Percentiles rank a stretch among this genome's conserved stretches.
phyloP scores from a whole-genome alignment of 306 rosid species.

The Sicyos baderoa region DNA sequence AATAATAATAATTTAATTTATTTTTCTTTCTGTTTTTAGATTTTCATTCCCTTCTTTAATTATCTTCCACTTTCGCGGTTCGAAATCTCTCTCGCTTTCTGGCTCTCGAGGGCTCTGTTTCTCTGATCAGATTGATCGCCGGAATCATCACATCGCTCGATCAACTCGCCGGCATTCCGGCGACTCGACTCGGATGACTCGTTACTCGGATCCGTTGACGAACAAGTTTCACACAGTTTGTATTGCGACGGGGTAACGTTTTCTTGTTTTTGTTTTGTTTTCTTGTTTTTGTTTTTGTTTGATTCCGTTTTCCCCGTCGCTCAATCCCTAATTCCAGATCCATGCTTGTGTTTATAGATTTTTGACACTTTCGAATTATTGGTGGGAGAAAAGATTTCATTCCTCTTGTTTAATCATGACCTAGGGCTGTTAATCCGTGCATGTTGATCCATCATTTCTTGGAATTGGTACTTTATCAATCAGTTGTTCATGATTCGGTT shows the following conservation, averaged over 20 bases:
- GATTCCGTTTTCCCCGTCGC: conserved; percentile 8
- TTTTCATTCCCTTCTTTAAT: conserved; percentile 26
- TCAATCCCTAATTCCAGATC: conserved; percentile 36
- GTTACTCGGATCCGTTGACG: conserved; percentile 30
- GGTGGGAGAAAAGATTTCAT: conserved; percentile 13
- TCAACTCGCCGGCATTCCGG: conserved; percentile 43
- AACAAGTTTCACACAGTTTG: conserved; percentile 15
- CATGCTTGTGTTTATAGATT: conserved; percentile 20
- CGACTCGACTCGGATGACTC: conserved; percentile 39
- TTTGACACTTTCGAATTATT: conserved; percentile 26
- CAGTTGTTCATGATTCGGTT: conserved; percentile 20
- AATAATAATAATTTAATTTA: no score
- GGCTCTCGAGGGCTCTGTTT: conserved; percentile 20
- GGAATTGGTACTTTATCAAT: conserved; percentile 18
- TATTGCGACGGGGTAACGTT: conserved; percentile 21
- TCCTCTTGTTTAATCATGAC: conserved; percentile 23
- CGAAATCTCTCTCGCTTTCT: conserved; percentile 23
- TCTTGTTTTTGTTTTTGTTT: neutral
- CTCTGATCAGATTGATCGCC: conserved; percentile 40
- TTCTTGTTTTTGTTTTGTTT: no score
- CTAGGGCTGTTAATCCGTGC: conserved; percentile 29
- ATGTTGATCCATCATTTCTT: conserved; percentile 22
- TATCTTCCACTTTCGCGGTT: conserved; percentile 26
- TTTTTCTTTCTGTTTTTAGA: conserved; percentile 11
- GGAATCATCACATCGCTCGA: conserved; percentile 40